Conservation (phyloP, 305 asterid genomes). For the Plantago rigida region DNA sequence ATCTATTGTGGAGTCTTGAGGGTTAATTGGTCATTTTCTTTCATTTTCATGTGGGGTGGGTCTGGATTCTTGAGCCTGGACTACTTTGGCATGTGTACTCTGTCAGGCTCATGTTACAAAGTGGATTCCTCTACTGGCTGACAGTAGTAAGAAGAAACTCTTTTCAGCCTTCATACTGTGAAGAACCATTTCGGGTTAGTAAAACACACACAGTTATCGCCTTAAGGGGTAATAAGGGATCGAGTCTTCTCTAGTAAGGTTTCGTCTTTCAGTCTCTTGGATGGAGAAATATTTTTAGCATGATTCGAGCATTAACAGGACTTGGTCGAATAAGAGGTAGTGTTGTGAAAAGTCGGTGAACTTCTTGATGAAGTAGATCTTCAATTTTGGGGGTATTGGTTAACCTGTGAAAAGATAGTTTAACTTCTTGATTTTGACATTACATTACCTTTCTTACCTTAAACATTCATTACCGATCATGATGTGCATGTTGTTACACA, state of each 20-base stretch:
- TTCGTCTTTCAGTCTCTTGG: too few species aligned
- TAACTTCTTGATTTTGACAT: background rate
- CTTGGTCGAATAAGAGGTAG: conserved; percentile 14
- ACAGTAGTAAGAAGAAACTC: conserved; percentile 23
- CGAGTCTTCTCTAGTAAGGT: background rate
- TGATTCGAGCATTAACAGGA: background rate
- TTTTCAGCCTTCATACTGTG: conserved; percentile 24
- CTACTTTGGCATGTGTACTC: conserved; percentile 73
- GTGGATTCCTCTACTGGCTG: conserved; percentile 46
- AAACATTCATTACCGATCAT: conserved; percentile 14
- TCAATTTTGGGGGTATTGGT: background rate
- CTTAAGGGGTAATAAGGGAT: background rate
- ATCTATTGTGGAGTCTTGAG: conserved; percentile 53
- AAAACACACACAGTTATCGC: background rate
- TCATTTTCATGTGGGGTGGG: conserved; percentile 50
- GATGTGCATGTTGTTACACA: background rate
- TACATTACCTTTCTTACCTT: conserved; percentile 2
- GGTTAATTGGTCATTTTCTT: conserved; percentile 41
- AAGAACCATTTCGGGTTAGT: conserved; percentile 21
- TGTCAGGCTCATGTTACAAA: conserved; percentile 56
- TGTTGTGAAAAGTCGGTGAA: conserved; percentile 11
- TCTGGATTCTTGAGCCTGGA: conserved; percentile 37
- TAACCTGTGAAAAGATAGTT: conserved; percentile 8
- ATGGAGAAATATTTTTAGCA: too few species aligned
- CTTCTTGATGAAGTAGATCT: conserved; percentile 17